These are phyloP conservation scores for Nakazawaea populi DNA, from an alignment of 805 yeast genomes.

Conservation along the genomic window DNA sequence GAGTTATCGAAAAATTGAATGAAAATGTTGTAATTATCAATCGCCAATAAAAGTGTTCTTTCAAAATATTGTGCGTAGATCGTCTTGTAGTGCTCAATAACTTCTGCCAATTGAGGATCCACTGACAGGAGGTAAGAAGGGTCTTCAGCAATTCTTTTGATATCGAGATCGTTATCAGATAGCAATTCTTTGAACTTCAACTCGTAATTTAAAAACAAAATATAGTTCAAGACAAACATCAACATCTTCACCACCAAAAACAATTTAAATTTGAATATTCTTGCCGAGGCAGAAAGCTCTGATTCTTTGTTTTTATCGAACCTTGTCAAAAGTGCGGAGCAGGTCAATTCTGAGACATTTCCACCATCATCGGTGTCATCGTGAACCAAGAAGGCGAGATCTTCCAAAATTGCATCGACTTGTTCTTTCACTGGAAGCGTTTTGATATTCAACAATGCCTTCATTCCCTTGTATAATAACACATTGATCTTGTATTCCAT, in stretches of 20 bases:
- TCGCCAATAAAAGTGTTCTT: conserved; percentile 26
- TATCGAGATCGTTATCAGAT: conserved; percentile 25
- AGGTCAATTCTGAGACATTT: background rate
- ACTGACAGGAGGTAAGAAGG: conserved; percentile 8
- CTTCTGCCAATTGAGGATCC: conserved; percentile 23
- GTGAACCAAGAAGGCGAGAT: conserved; percentile 13
- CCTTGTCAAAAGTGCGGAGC: conserved; percentile 13
- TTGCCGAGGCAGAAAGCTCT: conserved; percentile 12
- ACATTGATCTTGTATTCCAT: conserved; percentile 41
- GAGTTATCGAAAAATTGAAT: conserved; percentile 23
- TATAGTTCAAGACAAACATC: conserved; percentile 44
- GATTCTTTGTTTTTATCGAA: conserved; percentile 15
- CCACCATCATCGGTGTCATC: conserved; percentile 5
- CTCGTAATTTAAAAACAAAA: conserved; percentile 32
- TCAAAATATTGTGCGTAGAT: conserved; percentile 29
- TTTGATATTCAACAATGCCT: conserved; percentile 25
- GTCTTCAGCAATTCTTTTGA: conserved; percentile 20
- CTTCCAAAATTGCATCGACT: conserved; percentile 22
- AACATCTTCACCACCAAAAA: conserved; percentile 37
- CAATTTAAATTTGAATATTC: conserved; percentile 25
- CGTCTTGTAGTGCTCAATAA: conserved; percentile 24
- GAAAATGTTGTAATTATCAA: conserved; percentile 31
- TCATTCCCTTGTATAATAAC: conserved; percentile 34
- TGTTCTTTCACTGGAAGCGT: conserved; percentile 28
- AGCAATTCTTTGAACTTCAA: conserved; percentile 21